Evolutionary conservation across 2,329 filamentous ascomycete genomes (phyloP), one percentile per base, ranked within the genome.

Genomic region (Pestalotiopsis fici): DNA sequence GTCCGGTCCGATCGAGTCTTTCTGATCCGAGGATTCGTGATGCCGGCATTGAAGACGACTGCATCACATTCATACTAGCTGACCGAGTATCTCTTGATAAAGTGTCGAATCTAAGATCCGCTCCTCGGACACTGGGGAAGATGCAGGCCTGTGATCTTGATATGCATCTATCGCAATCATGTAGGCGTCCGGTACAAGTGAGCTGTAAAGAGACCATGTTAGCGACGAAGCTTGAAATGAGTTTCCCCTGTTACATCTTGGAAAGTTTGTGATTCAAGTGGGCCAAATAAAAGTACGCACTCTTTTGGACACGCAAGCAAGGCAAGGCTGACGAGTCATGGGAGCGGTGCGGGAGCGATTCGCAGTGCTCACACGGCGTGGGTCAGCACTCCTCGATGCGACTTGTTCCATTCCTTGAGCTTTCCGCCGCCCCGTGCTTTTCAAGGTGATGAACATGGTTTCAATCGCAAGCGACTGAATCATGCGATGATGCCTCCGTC

Each of bases 381-480:
- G 62, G 37, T n/a, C 37, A 9, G 66, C 66, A 37, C 61, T 67
- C 57, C 27, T 65, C 4, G 55, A 57, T 15, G 64, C 64, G 50
- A 68, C 64, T 43, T 65, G 63, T 39, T 68, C 66, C 66, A 68
- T 68, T n/a, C 21, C 66, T 28, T 59, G 21, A 37, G 50, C 31
- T 18, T 37, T 37, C 56, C 23, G 56, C 28, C 21, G 7, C 15
- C 62, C 43, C 4, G 63, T 25, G 31, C 61, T 68, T 50, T 68
- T 68, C 39, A 68, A 64, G 18, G 66, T 68, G 66, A 68, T 59
- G 54, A 68, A 73, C 71, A 62, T 71, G 67, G 35, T 12, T 21
- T 35, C 6, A 21, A 39, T 63, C 60, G 3, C 23, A 9, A 21
- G n/a, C 9, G 21, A 15, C 23, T 11, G 15, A 9, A 13, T 13